Evolutionary conservation across 208 protist genomes (phyloP).

Genomic region (Acanthamoeba quina): DNA sequence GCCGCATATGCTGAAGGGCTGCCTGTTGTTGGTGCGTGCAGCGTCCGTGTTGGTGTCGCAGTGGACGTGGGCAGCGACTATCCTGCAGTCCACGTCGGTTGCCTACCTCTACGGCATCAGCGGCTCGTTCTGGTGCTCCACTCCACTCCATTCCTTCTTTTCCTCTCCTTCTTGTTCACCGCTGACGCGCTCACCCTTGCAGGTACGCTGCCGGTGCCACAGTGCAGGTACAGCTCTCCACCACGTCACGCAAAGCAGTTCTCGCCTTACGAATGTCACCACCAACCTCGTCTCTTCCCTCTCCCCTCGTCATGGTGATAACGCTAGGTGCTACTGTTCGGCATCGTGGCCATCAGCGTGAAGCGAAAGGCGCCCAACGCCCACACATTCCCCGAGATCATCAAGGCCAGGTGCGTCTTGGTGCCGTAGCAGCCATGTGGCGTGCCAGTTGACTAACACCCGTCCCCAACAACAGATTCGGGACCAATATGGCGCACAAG

Average conservation of each 20-base stretch:
- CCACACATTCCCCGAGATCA: constrained; percentile 85
- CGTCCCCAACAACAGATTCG: neutral
- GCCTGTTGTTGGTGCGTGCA: neutral
- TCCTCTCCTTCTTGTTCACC: neutral
- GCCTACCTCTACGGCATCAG: constrained; percentile 84
- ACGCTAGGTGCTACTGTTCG: constrained; percentile 77
- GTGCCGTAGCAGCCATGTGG: no score
- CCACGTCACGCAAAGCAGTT: neutral
- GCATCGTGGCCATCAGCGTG: constrained; percentile 81
- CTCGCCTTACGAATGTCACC: neutral
- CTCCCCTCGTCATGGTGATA: neutral
- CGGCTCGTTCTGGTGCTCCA: constrained; percentile 79
- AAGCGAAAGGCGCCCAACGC: constrained; percentile 78
- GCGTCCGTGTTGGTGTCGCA: constrained; percentile 81
- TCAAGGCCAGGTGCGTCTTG: constrained; percentile 76
- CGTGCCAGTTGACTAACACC: neutral
- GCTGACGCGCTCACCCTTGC: neutral
- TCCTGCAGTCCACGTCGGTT: constrained; percentile 85
- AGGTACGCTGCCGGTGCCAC: constrained; percentile 84
- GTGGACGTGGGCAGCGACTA: constrained; percentile 87
- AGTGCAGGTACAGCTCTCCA: constrained; percentile 34
- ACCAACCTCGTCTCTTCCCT: no score
- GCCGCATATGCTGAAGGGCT: neutral
- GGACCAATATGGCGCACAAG: constrained; percentile 73
- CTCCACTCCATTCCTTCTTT: neutral